Conservation (phyloP, 2,329 filamentous ascomycete genomes). For the Exophiala dermatitidis region DNA sequence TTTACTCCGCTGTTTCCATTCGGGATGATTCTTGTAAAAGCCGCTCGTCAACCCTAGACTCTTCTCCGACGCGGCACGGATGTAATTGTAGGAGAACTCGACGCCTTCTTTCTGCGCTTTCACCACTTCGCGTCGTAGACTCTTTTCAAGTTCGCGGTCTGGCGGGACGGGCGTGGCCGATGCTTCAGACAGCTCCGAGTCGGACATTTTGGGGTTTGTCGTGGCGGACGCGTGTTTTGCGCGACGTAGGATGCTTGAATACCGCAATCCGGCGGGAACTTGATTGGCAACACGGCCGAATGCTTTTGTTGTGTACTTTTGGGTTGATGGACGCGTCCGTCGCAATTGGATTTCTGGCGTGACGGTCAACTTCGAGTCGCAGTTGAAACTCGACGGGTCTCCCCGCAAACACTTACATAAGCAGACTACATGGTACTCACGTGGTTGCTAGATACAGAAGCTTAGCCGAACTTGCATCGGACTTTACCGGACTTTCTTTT, state of each 20-base stretch:
- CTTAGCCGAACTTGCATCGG: background rate
- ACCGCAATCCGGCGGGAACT: too few species aligned
- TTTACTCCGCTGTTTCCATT: constrained; percentile 52
- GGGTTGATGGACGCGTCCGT: too few species aligned
- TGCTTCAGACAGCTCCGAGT: constrained; percentile 30
- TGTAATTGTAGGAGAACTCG: constrained; percentile 51
- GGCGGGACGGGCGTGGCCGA: constrained; percentile 27
- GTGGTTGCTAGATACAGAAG: background rate
- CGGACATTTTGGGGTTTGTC: constrained; percentile 24
- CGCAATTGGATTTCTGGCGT: too few species aligned
- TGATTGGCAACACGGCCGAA: too few species aligned
- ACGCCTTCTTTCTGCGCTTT: constrained; percentile 36
- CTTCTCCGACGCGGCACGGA: constrained; percentile 48
- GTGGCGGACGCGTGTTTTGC: background rate
- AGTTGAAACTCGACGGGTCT: background rate
- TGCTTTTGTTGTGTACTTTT: too few species aligned
- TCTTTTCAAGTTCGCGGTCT: constrained; percentile 33
- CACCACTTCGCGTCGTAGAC: constrained; percentile 35
- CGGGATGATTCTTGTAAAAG: constrained; percentile 48
- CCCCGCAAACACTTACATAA: background rate
- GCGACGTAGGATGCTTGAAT: too few species aligned
- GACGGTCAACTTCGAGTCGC: background rate
- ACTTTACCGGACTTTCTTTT: background rate
- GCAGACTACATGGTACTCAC: background rate
- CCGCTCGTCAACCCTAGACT: constrained; percentile 45